Evolutionary conservation across 768 basidiomycete genomes (phyloP), one percentile per base, ranked within the genome.

Genomic region (Cantharellus cinnabarinus): DNA sequence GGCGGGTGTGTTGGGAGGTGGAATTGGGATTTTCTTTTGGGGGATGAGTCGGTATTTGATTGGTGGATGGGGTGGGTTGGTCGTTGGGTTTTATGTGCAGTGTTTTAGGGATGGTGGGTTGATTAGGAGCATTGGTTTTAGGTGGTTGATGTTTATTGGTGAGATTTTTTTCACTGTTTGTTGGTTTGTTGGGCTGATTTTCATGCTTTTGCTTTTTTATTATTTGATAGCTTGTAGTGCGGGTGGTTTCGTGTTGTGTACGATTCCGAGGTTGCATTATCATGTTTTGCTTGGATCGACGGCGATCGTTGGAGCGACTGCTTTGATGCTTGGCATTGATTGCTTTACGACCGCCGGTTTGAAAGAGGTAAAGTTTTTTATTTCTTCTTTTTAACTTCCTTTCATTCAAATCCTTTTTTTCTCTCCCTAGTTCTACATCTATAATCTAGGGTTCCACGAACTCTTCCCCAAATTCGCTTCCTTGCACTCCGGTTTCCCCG

Each of bases 141-240:
- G 91, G 62, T 97, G 90, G 89, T 83, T 94, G 62, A 73, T 95
- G 62, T 85, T 85, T 65, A 87, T 91, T 60, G 85, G 91, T 82
- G 69, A 48, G 44, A 10, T 64, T 71, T 66, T 59, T 63, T 41
- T 29, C 29, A 50, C 48, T 34, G 42, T 50, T 14, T 60, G 54
- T 41, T 62, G 51, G 44, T 41, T 62, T 2, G 7, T 50, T 3
- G 42, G 55, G n/a, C 38, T 29, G 41, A 35, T 62, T 51, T 67
- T 58, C 50, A 14, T 57, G 7, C 61, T 40, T 39, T 53, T 42
- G 60, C 55, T 48, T 58, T 44, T 50, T 62, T 29, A 42, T 54
- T 52, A 54, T 35, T 35, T 56, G 58, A 7, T 62, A 90, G 87
- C 72, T 10, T 77, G 81, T 68, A 80, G 76, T 55, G 85, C 85